Evolutionary conservation across 345 rosid species (phyloP), one percentile per base, ranked within the genome.

Genomic region (Lagerstroemia speciosa): DNA sequence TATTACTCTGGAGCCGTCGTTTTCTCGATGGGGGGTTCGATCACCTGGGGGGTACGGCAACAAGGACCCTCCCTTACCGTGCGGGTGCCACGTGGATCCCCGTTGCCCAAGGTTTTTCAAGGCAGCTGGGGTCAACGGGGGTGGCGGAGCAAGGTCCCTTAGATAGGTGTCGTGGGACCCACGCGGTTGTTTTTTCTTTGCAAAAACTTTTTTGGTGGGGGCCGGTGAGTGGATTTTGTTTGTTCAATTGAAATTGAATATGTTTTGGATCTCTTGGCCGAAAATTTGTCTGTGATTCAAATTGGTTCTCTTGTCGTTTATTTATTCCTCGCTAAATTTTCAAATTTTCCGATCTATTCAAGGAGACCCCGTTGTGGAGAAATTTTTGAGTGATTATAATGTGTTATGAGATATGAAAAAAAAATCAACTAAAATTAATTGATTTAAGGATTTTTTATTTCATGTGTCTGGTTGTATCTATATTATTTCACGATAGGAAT

Each of bases 1-100:
- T 78, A 68, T 50, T 53, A 72, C 19, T 29, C 79, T 67, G 76
- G 14, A 58, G 37, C 46, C 12, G 72, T 73, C 64, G 30, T 69
- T 66, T 75, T 76, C 63, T 27, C 6, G 22, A 26, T n/a, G 2
- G n/a, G 36, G 31, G 8, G 50, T 8, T 24, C 6, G 71, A 68
- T 36, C 6, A 8, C 60, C 24, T 29, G 1, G 60, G 24, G 24
- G 1, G 63, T 27, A 58, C 34, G 63, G 63, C 34, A 27, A 27
- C 63, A 58, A 27, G 1, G 15, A 6, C 5, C 30, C 61, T 52
- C 24, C 27, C 57, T 6, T 27, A 8, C 19, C 0, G 63, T 27
- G 63, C 29, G 62, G 11, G 63, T 19, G 63, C 33, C 63, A 58
- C 63, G 63, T 58, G 63, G 63, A 53, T 11, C 24, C 24, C 46